Evolutionary conservation across 2,329 filamentous ascomycete genomes (phyloP), one percentile per base, ranked within the genome.

Genomic region (Pseudogymnoascus sp.): DNA sequence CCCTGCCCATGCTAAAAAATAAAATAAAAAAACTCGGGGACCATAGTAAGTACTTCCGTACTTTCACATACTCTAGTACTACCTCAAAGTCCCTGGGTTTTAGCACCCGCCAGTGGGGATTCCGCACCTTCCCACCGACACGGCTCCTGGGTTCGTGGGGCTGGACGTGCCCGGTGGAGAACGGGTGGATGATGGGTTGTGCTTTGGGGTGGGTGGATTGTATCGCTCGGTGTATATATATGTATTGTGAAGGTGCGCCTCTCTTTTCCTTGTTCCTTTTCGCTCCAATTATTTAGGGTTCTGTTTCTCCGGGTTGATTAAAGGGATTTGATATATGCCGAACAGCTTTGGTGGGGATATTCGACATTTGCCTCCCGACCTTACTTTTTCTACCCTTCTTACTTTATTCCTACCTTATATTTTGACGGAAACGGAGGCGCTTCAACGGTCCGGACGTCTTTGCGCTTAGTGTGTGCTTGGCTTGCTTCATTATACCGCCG

Each of bases 101-200:
- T 31, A 51, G 44, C 44, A 51, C 44, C 44, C 44, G 44, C 27
- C 44, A 51, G 44, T 51, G 44, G 44, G 44, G 44, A 51, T 51
- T 51, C 44, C 25, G 44, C 25, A 51, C 25, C 44, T 51, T 51
- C 44, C 44, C 44, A 51, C 44, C 44, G 44, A 51, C 44, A 51
- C 44, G 44, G 44, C 44, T 51, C 44, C 44, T 51, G 44, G 44
- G 44, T 51, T 51, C 44, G 27, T 51, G 44, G 44, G 44, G 44
- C 44, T 51, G 44, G 44, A 51, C 44, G 44, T 51, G 44, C 44
- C 44, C 44, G 44, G 44, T 51, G 44, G 44, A 5, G 44, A 51
- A 31, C 27, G 27, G 44, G 44, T 51, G 44, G 44, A 51, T 51
- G 44, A 51, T 51, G 44, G 44, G 44, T 51, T 51, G 39, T 25